Evolutionary conservation across 2,329 filamentous ascomycete species (phyloP).

Genomic region (Beauveria sp.): DNA sequence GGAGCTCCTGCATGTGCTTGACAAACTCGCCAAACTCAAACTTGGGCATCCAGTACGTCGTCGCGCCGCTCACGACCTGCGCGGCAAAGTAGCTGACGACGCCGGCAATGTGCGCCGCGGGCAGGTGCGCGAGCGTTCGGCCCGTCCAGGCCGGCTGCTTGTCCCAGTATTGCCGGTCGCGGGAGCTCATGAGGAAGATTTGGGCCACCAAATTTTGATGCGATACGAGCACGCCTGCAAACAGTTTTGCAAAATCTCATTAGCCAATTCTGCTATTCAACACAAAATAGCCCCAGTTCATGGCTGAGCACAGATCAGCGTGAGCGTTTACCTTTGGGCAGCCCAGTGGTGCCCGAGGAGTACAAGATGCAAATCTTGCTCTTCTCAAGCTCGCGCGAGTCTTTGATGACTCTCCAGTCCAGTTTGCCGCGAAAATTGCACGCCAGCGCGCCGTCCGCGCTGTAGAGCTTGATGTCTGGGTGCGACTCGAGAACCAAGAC

Average conservation of each 20-base stretch:
- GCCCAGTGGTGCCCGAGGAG: conserved; percentile 41
- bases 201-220: conserved; percentile 37
- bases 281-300: too few species aligned
- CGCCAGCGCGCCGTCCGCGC: conserved; percentile 16
- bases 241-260: not conserved
- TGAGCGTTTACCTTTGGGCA: conserved; percentile 32
- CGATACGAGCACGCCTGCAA: conserved; percentile 32
- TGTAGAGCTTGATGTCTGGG: conserved; percentile 20
- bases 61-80: conserved; percentile 33
- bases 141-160: conserved; percentile 22
- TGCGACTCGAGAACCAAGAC: conserved; percentile 44
- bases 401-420: conserved; percentile 47
- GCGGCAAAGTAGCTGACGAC: conserved; percentile 36
- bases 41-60: conserved; percentile 54
- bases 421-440: conserved; percentile 30
- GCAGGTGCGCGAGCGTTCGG: conserved; percentile 35
- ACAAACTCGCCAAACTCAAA: conserved; percentile 53
- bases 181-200: conserved; percentile 22
- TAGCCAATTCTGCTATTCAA: too few species aligned
- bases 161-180: conserved; percentile 23
- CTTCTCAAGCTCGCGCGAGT: conserved; percentile 34
- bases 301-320: not conserved
- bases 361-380: conserved; percentile 37
- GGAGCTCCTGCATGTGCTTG: conserved; percentile 39
- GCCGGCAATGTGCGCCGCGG: conserved; percentile 39